Base-by-base conservation (phyloP, 495 filamentous ascomycete species). In the Podospora fimiseda region DNA sequence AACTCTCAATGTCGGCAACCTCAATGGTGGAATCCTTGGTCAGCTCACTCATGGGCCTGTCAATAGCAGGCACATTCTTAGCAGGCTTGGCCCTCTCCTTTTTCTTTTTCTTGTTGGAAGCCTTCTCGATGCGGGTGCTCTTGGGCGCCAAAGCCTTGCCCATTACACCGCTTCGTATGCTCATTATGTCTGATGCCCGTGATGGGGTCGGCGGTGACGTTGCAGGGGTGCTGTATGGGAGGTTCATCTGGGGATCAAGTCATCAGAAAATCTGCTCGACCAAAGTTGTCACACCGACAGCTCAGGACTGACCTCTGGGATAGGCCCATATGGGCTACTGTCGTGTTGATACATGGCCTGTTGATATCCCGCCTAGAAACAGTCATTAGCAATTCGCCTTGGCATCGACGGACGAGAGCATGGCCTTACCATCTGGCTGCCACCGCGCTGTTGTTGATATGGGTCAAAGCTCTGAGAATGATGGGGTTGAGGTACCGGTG, bases 1-100 rank as follows among this genome's bases (percentile, higher is more conserved):
- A 95, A 18, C 70, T 74, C 50, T 89, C 83, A 77, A 96, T 96
- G 66, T 98, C 83, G 43, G 78, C 79, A 30, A 93, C 65, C 3
- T 85, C 81, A 18, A 86, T 71, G 40, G 83, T 67, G 6, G 73
- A 72, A 60, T 81, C 80, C 44, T 64, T 62, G 9, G 90, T 94
- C 53, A 96, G 61, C 52, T 85, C 74, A 66, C 89, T 95, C 63
- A 98, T 65, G 0, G 93, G 89, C 20, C 72, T 79, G 16, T 75
- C 79, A 23, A 91, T 69, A 52, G 78, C 72, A 15, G 76, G 62
- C 56, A 77, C 73, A 30, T 74, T 70, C 53, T 74, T 74, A 24
- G 70, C 65, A 39, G 71, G 64, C 64, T 80, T 84, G 27, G 68
- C 61, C 53, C 74, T 78, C 39, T 77, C 77, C 55, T 74, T 76